Evolutionary conservation across 2,329 filamentous ascomycete species (phyloP).

Genomic region (Talaromyces sp.): DNA sequence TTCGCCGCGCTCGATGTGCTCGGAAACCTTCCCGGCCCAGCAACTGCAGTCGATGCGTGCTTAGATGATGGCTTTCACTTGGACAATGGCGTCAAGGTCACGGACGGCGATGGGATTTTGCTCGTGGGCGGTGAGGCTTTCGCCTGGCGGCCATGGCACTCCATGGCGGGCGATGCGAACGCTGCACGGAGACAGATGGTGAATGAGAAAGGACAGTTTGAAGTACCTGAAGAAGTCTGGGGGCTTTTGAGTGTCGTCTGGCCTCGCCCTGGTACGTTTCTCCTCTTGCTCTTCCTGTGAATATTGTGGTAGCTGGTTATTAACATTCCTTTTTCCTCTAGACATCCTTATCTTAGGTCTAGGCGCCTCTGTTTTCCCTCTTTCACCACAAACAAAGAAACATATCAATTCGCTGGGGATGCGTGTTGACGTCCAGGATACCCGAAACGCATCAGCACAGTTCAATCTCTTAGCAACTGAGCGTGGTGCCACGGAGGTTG

Average conservation of each 20-base stretch:
- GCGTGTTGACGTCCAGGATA: conserved; percentile 82
- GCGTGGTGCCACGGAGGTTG: conserved; percentile 76
- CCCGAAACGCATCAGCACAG: conserved; percentile 85
- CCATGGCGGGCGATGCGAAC: conserved; percentile 20
- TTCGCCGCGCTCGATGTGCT: conserved; percentile 76
- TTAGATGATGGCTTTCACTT: conserved; percentile 78
- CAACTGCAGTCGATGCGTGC: conserved; percentile 79
- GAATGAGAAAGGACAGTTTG: conserved; percentile 77
- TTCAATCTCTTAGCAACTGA: conserved; percentile 96
- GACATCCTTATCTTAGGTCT: conserved; percentile 88
- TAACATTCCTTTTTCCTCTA: conserved; percentile 25
- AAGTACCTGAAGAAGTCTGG: conserved; percentile 65
- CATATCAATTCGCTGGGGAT: conserved; percentile 74
- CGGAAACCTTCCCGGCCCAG: conserved; percentile 66
- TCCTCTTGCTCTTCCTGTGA: not conserved
- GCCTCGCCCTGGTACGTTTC: conserved; percentile 74
- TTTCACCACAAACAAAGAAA: conserved; percentile 68
- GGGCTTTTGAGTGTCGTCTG: conserved; percentile 71
- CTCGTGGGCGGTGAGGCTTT: conserved; percentile 86
- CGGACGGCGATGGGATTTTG: conserved; percentile 65
- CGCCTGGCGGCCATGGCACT: conserved; percentile 76
- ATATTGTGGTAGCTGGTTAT: conserved; percentile 10
- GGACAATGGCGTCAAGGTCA: conserved; percentile 70
- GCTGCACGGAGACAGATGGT: conserved; percentile 43
- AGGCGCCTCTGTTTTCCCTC: conserved; percentile 66